Evolutionary conservation across 768 basidiomycete genomes (phyloP).

Genomic region (Boletales sp.): DNA sequence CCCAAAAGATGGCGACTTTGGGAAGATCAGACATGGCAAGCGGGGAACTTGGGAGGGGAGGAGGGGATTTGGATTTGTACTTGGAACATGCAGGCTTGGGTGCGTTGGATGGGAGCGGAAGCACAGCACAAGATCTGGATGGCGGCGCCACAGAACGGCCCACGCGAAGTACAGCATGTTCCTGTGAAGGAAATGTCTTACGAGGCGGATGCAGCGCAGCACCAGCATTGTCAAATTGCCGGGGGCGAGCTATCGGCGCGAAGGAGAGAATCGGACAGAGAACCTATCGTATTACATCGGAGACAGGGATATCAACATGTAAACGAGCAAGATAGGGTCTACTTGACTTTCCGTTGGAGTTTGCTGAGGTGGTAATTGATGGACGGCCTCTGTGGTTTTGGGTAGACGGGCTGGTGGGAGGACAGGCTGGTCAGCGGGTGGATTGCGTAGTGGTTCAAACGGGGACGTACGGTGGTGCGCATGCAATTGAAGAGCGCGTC

Average conservation of each 20-base stretch:
- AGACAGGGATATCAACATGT: too few species aligned
- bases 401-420: conserved; percentile 54
- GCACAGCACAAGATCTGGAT: conserved; percentile 13
- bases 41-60: too few species aligned
- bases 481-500: conserved; percentile 74
- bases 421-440: conserved; percentile 1
- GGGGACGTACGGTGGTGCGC: conserved; percentile 70
- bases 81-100: too few species aligned
- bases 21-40: conserved; percentile 31
- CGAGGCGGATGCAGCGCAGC: not conserved
- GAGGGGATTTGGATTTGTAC: too few species aligned
- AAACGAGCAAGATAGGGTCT: conserved; percentile 22
- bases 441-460: not conserved
- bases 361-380: conserved; percentile 91
- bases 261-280: too few species aligned
- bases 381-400: conserved; percentile 65
- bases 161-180: conserved; percentile 16
- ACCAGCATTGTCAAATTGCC: too few species aligned
- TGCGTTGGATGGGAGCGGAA: not conserved
- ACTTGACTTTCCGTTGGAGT: conserved; percentile 71
- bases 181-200: conserved; percentile 6
- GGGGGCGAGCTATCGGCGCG: too few species aligned
- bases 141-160: conserved; percentile 15
- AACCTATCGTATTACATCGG: too few species aligned
- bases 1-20: conserved; percentile 43